Conservation (phyloP, 495 filamentous ascomycete species). For the Aspergillus sparsus region DNA sequence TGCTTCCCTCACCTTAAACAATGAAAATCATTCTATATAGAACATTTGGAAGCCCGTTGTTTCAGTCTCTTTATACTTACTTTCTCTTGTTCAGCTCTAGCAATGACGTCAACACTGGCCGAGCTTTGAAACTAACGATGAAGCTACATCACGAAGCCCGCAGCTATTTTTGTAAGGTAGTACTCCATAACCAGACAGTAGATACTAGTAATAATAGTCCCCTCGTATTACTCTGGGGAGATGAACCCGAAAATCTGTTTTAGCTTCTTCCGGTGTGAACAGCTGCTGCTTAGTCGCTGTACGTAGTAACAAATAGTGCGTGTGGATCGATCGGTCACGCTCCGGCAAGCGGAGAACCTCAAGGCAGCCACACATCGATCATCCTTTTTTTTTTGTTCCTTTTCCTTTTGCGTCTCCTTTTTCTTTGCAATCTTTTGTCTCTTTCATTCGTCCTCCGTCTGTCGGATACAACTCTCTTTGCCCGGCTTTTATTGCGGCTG, state of each 20-base stretch:
- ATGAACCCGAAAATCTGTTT: background rate
- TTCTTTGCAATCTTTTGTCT: conserved; percentile 12
- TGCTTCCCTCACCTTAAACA: no score
- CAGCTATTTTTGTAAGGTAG: no score
- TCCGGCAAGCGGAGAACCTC: conserved; percentile 9
- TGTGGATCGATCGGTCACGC: conserved; percentile 8
- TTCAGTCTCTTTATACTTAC: background rate
- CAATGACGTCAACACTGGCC: conserved; percentile 1
- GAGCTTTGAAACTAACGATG: background rate
- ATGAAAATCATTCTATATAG: no score
- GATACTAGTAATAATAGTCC: no score
- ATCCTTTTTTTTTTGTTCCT: conserved; percentile 4
- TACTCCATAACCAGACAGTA: no score
- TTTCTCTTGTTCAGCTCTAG: background rate
- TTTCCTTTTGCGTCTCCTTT: background rate
- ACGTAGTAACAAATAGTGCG: conserved; percentile 1
- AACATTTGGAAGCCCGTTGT: no score
- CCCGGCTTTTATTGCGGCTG: conserved; percentile 20
- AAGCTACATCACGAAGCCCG: no score
- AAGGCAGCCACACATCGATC: conserved; percentile 20
- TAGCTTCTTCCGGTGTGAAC: background rate
- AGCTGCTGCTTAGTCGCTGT: no score
- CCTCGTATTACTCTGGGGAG: no score
- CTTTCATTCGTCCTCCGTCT: background rate
- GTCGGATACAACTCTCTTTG: conserved; percentile 1